A percentile compares a stretch with the other conserved stretches of the same genome.
These are phyloP conservation scores for Aquilaria sinensis DNA, from an alignment of 345 rosid species.

Conservation along the genomic window DNA sequence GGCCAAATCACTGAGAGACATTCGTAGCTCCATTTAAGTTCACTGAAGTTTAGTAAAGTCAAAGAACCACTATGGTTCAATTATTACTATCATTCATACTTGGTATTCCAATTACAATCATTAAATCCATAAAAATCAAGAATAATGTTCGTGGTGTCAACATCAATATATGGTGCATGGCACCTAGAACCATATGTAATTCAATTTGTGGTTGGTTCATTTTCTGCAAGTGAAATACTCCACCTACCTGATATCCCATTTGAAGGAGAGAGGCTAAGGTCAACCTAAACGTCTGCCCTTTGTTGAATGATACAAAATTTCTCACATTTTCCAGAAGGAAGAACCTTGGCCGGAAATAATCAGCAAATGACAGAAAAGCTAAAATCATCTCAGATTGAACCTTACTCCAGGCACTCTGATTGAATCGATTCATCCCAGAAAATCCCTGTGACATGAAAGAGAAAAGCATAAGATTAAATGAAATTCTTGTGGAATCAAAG, in stretches of 20 bases:
- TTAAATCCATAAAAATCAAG: too few species aligned
- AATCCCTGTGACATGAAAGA: slow-evolving; percentile 56
- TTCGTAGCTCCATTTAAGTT: too few species aligned
- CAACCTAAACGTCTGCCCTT: slow-evolving; percentile 79
- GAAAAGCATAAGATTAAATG: background rate
- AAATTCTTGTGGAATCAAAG: too few species aligned
- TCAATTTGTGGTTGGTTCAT: background rate
- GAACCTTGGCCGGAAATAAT: slow-evolving; percentile 80
- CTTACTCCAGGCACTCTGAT: slow-evolving; percentile 67
- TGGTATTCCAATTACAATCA: too few species aligned
- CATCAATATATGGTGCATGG: background rate
- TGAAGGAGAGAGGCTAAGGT: slow-evolving; percentile 63
- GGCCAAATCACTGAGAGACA: background rate
- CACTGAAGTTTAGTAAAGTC: too few species aligned
- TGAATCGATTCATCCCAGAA: slow-evolving; percentile 85
- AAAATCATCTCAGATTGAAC: slow-evolving; percentile 64
- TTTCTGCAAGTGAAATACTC: background rate
- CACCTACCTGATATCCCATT: slow-evolving; percentile 51
- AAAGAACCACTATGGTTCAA: too few species aligned
- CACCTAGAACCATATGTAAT: background rate
- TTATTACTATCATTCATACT: too few species aligned
- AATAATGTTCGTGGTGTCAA: too few species aligned
- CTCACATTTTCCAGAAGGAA: slow-evolving; percentile 91
- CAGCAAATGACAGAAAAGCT: slow-evolving; percentile 62
- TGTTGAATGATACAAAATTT: slow-evolving; percentile 72